Conservation (phyloP, 108 stramenopile genomes). For the Parietichytrium sp. region DNA sequence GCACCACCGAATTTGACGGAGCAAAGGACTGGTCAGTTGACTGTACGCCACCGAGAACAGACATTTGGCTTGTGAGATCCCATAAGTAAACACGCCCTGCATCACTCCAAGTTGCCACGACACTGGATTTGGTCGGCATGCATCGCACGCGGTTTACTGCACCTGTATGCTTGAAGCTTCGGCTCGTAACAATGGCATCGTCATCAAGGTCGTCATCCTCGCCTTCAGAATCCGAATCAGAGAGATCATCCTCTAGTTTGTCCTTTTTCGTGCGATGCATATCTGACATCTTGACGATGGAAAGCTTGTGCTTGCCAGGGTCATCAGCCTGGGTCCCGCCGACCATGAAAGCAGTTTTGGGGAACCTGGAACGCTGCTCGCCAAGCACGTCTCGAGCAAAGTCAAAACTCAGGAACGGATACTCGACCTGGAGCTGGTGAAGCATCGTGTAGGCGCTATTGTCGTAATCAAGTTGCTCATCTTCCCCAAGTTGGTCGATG, state of each 20-base stretch:
- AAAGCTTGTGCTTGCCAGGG: constrained; percentile 73
- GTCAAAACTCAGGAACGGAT: constrained; percentile 91
- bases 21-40: not conserved
- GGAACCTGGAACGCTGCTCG: constrained; percentile 75
- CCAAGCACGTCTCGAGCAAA: constrained; percentile 82
- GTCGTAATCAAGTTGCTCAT: constrained; percentile 83
- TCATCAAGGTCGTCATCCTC: constrained; percentile 59
- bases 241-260: constrained; percentile 68
- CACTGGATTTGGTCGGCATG: constrained; percentile 77
- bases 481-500: constrained; percentile 51
- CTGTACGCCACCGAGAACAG: not conserved
- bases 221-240: constrained; percentile 51
- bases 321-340: constrained; percentile 86
- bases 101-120: constrained; percentile 93
- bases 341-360: constrained; percentile 78
- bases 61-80: constrained; percentile 64
- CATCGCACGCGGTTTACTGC: constrained; percentile 89
- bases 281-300: constrained; percentile 80
- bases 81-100: constrained; percentile 78
- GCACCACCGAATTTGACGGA: constrained; percentile 55
- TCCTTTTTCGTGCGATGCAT: constrained; percentile 71
- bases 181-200: constrained; percentile 81
- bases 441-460: constrained; percentile 93
- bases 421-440: constrained; percentile 85
- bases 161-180: constrained; percentile 73